A percentile compares a stretch with the other conserved stretches of the same genome.
Evolutionary conservation across 495 filamentous ascomycete genomes (phyloP).

Genomic region (Penicillium lagena): DNA sequence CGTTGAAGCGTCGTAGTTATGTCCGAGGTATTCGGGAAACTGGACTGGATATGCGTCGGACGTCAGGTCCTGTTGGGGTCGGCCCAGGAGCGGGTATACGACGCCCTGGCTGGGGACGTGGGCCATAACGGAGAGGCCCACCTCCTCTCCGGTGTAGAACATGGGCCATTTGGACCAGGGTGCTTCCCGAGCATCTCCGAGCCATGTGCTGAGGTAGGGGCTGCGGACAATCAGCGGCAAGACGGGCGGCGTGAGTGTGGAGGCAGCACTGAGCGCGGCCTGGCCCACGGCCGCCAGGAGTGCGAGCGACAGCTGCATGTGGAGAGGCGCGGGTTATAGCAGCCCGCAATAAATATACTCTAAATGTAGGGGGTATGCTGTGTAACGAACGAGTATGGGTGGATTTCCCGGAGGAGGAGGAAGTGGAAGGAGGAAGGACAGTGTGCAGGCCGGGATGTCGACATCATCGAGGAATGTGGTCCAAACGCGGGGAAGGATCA

Average conservation of each 20-base stretch:
- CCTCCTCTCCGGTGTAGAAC: conserved; percentile 83
- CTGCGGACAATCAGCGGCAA: conserved; percentile 85
- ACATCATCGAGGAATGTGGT: conserved; percentile 1
- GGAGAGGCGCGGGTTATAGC: neutral
- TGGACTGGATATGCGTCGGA: conserved; percentile 53
- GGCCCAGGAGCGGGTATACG: conserved; percentile 83
- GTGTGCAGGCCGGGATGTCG: no score
- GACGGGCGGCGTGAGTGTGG: conserved; percentile 65
- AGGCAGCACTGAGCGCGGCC: conserved; percentile 32
- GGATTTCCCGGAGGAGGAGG: neutral
- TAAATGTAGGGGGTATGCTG: neutral
- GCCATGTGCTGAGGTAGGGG: conserved; percentile 88
- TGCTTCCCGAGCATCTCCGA: conserved; percentile 65
- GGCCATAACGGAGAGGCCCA: conserved; percentile 78
- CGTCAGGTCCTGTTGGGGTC: conserved; percentile 73
- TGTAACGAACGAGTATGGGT: conserved; percentile 5
- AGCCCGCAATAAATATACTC: neutral
- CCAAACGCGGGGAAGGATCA: conserved; percentile 18
- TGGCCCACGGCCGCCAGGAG: conserved; percentile 28
- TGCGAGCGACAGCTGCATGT: conserved; percentile 28
- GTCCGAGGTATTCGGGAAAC: conserved; percentile 67
- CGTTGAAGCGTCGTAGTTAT: conserved; percentile 84
- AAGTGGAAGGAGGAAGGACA: no score
- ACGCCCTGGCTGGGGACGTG: conserved; percentile 60
- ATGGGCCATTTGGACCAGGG: conserved; percentile 96